Base-by-base conservation (phyloP, 371 early-diverging fungal genomes). In the Quaeritorhiza haematococci region DNA sequence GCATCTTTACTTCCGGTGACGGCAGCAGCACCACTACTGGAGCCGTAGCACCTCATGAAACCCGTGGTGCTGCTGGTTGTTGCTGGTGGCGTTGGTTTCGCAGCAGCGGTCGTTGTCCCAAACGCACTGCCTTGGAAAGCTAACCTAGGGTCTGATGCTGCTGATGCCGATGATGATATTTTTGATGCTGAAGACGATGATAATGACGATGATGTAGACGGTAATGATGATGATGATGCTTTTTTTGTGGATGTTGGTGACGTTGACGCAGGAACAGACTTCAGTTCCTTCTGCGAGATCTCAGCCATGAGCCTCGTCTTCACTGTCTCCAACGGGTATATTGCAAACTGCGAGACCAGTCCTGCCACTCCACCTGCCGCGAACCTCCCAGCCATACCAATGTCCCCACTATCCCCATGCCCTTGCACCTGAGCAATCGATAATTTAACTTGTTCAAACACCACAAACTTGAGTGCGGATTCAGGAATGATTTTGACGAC, bases 401-500 rank as follows among this genome's bases (percentile, higher is more conserved):
- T 90, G 63, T 89, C 88, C 47, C 92, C 63, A 15, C 53, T 52
- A 42, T 59, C 35, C 8, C 51, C 71, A 17, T 67, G 59, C 2
- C 75, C 67, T 3, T 76, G 76, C 13, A 74, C 45, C 38, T 69
- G 66, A 1, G 82, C 79, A 29, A 89, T 61, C 13, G 79, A 55
- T 13, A 69, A 66, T 62, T 89, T 90, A 45, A 78, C 73, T 23
- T 82, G 84, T 57, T 94, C 94, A 61, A 72, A 75, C 23, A 63
- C 59, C 87, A 92, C 91, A 71, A 94, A 94, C 69, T 93, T 94
- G 19, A 91, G 2, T 83, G 92, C 69, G 81, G 89, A 83, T 64
- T 95, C 93, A 4, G 96, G 96, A 0, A 92, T 79, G 60, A 95
- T 93, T 32, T 94, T 88, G 59, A 94, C 76, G 28, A 92, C 87